Base-by-base conservation (phyloP, 306 rosid genomes). In the Comarum palustre region DNA sequence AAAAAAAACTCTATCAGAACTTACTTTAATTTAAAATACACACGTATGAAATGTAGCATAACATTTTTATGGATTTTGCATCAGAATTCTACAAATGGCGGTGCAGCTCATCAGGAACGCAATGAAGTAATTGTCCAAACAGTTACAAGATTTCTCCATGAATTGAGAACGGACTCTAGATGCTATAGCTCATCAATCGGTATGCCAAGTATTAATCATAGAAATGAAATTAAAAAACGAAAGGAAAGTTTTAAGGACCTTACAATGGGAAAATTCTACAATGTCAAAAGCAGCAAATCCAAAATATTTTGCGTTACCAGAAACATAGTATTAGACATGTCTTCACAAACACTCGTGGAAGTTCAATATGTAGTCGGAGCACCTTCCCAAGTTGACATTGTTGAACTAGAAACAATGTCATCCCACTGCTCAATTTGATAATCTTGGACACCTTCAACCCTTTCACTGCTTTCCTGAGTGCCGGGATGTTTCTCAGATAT, bases 131-230 rank as follows among this genome's bases (percentile, higher is more conserved):
- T 85, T 27, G 71, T 74, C 16, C 81, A 74, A 47, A 85, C 80
- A 24, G 78, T 82, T 77, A 83, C 84, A 19, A 85, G 69, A 51
- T 82, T 80, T 45, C 87, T 82, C 27, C 66, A 82, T 10, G 86
- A 82, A 68, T 51, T 80, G 29, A 77, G 50, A 42, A 70, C 74
- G 7, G 72, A 68, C 43, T 60, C n/a, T 62, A 5, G 76, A 81
- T 34, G 34, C 62, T 3, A 76, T 9, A 51, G 47, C 73, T 73
- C 73, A 3, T 9, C 31, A 36, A 36, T 6, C 41, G 7, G 41
- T n/a, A n/a, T n/a, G n/a, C n/a, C n/a, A n/a, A n/a, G n/a, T n/a
- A n/a, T n/a, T n/a, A n/a, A n/a, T n/a, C n/a, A n/a, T n/a, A n/a
- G n/a, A n/a, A n/a, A n/a, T n/a, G n/a, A n/a, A n/a, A n/a, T n/a